A percentile compares a stretch with the other conserved stretches of the same genome.
Evolutionary conservation across 306 rosid genomes (phyloP).

Genomic region (Sicyos edulis): DNA sequence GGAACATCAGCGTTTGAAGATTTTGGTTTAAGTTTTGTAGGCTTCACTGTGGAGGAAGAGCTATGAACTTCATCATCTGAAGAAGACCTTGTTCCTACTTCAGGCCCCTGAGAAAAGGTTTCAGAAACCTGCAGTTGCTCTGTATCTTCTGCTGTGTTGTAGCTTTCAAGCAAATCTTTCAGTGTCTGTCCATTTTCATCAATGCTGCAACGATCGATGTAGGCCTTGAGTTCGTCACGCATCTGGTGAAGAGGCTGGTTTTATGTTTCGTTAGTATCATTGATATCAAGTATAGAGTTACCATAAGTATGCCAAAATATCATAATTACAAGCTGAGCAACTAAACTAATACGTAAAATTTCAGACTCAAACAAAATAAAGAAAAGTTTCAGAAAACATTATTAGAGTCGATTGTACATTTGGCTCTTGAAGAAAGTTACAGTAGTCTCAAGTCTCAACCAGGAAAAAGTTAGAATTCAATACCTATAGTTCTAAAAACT

Average conservation of each 20-base stretch:
- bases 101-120: slow-evolving; percentile 53
- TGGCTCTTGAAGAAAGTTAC: too few relatives aligned
- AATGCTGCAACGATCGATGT: slow-evolving; percentile 43
- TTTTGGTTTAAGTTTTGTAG: slow-evolving; percentile 50
- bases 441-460: too few relatives aligned
- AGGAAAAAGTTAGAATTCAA: too few relatives aligned
- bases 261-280: background rate
- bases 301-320: background rate
- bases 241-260: slow-evolving; percentile 58
- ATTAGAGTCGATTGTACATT: background rate
- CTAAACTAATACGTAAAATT: background rate
- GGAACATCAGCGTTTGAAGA: slow-evolving; percentile 38
- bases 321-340: background rate
- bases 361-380: slow-evolving; percentile 14
- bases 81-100: slow-evolving; percentile 54
- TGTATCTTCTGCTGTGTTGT: slow-evolving; percentile 31
- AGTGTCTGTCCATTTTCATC: slow-evolving; percentile 42
- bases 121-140: slow-evolving; percentile 62
- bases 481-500: too few relatives aligned
- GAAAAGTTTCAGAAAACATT: background rate
- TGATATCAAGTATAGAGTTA: background rate
- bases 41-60: slow-evolving; percentile 38
- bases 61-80: slow-evolving; percentile 67
- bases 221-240: slow-evolving; percentile 61
- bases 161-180: slow-evolving; percentile 52